Conservation (phyloP, 192 early-diverging fungal species). For the Podila horticola region DNA sequence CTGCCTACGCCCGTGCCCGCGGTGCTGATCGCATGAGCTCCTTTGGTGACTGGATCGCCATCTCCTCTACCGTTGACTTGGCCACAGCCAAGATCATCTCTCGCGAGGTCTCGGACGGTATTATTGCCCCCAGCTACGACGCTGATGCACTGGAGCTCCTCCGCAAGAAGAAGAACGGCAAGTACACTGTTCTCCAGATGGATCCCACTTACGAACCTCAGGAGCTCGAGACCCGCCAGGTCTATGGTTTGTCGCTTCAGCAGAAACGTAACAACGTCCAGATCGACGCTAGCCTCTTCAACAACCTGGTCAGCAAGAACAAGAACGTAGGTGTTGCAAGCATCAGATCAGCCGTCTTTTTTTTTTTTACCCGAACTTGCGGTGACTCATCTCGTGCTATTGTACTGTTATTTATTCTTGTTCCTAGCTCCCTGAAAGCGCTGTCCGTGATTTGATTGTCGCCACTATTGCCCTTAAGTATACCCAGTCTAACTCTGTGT, state of each 20-base stretch:
- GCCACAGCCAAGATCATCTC: conserved; percentile 95
- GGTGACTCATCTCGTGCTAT: too few species aligned
- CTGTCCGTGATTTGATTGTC: conserved; percentile 89
- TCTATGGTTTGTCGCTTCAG: conserved; percentile 91
- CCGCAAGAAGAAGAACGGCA: conserved; percentile 96
- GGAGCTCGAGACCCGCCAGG: conserved; percentile 88
- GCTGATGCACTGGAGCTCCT: conserved; percentile 90
- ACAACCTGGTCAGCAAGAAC: conserved; percentile 89
- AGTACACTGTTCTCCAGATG: conserved; percentile 96
- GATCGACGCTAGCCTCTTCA: conserved; percentile 83
- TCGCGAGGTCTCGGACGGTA: conserved; percentile 96
- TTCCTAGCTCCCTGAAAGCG: conserved; percentile 66
- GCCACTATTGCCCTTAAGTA: conserved; percentile 99
- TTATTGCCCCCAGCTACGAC: conserved; percentile 93
- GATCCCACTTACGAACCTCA: conserved; percentile 91
- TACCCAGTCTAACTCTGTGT: conserved; percentile 99
- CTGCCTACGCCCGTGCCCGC: conserved; percentile 96
- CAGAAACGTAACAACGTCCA: conserved; percentile 92
- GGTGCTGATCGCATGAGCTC: conserved; percentile 99
- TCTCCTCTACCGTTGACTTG: conserved; percentile 89
- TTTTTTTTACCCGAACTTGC: too few species aligned
- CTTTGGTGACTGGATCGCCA: conserved; percentile 98
- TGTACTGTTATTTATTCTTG: not conserved
- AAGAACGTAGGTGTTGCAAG: conserved; percentile 58
- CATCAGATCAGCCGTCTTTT: too few species aligned